These are phyloP conservation scores for Ceratocystis papillata DNA, from an alignment of 2,329 filamentous ascomycete species.

Conservation along the genomic window DNA sequence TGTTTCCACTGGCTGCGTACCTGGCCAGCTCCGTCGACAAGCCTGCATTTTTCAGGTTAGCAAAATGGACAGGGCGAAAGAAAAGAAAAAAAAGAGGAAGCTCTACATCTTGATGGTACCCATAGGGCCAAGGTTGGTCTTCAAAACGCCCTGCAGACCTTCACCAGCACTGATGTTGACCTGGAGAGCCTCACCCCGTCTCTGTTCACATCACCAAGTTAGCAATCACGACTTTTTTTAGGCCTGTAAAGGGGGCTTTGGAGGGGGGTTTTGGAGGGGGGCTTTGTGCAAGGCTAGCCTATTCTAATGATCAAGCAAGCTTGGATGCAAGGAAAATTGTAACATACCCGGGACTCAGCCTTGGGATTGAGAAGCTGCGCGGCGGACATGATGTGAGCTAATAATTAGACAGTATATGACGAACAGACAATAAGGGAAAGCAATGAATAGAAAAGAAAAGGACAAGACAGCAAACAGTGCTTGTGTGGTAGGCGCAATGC, in stretches of 20 bases:
- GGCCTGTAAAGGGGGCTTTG: not conserved
- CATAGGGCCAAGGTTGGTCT: constrained; percentile 86
- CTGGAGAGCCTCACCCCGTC: constrained; percentile 88
- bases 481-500: constrained; percentile 14
- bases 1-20: constrained; percentile 35
- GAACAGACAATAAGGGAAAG: constrained; percentile 27
- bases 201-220: constrained; percentile 40
- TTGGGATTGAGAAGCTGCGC: constrained; percentile 98
- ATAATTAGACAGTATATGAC: constrained; percentile 34
- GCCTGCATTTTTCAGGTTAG: constrained; percentile 37
- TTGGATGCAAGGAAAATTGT: constrained; percentile 17
- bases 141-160: constrained; percentile 84
- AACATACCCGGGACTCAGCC: constrained; percentile 84
- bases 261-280: not conserved
- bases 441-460: constrained; percentile 11
- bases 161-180: constrained; percentile 97
- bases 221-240: constrained; percentile 18
- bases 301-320: constrained; percentile 11
- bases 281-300: constrained; percentile 12
- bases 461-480: constrained; percentile 16
- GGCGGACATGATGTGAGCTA: constrained; percentile 61
- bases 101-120: constrained; percentile 90
- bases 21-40: constrained; percentile 59
- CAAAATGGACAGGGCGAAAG: constrained; percentile 5
- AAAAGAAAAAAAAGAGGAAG: not conserved